Percentiles rank a stretch among this genome's conserved stretches.
These are phyloP conservation scores for Trypanosoma avium DNA, from an alignment of 208 protist species.

Conservation along the genomic window DNA sequence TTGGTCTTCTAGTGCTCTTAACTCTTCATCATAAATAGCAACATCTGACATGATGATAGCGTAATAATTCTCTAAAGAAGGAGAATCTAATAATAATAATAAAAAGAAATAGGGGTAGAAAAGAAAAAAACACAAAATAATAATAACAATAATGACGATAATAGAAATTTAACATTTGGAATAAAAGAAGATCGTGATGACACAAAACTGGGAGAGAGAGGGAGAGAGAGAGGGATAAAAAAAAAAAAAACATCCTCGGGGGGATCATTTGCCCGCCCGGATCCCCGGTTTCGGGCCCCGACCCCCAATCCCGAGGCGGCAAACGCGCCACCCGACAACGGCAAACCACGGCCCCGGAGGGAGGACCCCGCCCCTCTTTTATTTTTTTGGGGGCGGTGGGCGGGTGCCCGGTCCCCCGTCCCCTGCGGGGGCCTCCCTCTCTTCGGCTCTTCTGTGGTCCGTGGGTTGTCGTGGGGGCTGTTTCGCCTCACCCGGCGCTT, in stretches of 20 bases:
- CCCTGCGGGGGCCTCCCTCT: no score
- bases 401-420: no score
- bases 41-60: conserved; percentile 34
- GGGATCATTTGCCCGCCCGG: neutral
- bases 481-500: no score
- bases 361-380: neutral
- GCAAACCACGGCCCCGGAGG: no score
- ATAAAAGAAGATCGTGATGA: neutral
- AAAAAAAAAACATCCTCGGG: neutral
- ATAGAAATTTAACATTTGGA: conserved; percentile 4
- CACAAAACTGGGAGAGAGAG: neutral
- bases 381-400: neutral
- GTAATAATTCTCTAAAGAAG: no score
- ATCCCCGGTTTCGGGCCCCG: neutral
- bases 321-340: no score
- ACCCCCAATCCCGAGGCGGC: no score
- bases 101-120: conserved; percentile 21
- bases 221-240: neutral
- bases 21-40: conserved; percentile 63
- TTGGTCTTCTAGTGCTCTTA: conserved; percentile 54
- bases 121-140: conserved; percentile 14
- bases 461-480: no score
- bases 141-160: neutral
- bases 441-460: no score
- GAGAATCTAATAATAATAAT: no score